Percentiles rank a stretch among this genome's conserved stretches.
phyloP scores from a whole-genome alignment of 2,329 filamentous ascomycete genomes.

The Chaetomiaceae sp. region DNA sequence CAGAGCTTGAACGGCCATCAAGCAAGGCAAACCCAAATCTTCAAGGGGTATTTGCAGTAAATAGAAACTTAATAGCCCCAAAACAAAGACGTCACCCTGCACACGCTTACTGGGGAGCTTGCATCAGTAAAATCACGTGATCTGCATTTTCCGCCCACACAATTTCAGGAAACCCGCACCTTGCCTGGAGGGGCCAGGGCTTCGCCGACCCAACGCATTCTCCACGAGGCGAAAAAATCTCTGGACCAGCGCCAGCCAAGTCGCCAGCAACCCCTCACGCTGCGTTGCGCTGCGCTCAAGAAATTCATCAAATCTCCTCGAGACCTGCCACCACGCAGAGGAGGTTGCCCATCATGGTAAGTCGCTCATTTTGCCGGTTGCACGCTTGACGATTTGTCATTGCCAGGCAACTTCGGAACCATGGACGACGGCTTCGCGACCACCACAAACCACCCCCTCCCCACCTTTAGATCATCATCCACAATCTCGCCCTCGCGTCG shows the following conservation, averaged over 20 bases:
- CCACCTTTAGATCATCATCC: background rate
- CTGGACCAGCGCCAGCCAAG: constrained; percentile 25
- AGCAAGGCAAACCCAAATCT: too few relatives aligned
- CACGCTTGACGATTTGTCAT: background rate
- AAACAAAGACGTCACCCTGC: too few relatives aligned
- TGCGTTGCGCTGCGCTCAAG: constrained; percentile 24
- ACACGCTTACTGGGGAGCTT: too few relatives aligned
- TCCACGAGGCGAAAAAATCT: constrained; percentile 29
- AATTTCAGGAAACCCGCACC: constrained; percentile 22
- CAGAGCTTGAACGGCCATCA: too few relatives aligned
- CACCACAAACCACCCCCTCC: background rate
- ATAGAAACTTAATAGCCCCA: too few relatives aligned
- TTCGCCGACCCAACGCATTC: constrained; percentile 22
- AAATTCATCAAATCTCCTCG: constrained; percentile 33
- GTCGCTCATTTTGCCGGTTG: constrained; percentile 16
- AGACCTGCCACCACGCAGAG: constrained; percentile 37
- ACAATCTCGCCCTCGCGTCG: background rate
- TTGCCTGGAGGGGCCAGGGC: constrained; percentile 25
- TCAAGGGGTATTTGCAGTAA: too few relatives aligned
- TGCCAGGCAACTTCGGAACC: background rate
- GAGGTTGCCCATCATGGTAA: constrained; percentile 50
- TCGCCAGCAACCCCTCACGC: constrained; percentile 25
- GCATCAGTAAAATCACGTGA: constrained; percentile 22
- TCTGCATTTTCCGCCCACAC: constrained; percentile 24
- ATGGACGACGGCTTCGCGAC: too few relatives aligned